Evolutionary conservation across 1,284 basidiomycete genomes (phyloP).

Genomic region (Tausonia pullulans): DNA sequence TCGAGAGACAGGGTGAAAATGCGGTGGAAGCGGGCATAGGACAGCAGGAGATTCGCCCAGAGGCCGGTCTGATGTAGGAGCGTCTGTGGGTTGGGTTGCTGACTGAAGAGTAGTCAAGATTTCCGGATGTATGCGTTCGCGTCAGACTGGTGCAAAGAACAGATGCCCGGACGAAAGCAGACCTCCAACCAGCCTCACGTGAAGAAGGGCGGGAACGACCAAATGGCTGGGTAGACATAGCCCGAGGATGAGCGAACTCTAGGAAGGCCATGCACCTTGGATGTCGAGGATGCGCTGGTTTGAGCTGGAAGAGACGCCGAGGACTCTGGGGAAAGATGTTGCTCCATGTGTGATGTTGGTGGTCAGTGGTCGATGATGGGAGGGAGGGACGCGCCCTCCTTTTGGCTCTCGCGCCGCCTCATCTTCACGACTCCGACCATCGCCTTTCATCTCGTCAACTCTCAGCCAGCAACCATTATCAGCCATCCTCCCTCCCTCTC

Average conservation of each 20-base stretch:
- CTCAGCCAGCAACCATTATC: no score
- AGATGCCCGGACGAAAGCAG: neutral
- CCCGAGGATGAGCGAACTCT: constrained; percentile 20
- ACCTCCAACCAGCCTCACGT: constrained; percentile 28
- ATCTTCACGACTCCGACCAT: no score
- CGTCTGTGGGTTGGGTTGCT: constrained; percentile 41
- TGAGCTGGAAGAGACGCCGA: no score
- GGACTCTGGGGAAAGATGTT: no score
- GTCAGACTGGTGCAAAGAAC: neutral
- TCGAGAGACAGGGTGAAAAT: constrained; percentile 25
- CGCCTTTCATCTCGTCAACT: no score
- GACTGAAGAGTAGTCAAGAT: constrained; percentile 20
- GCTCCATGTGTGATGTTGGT: no score
- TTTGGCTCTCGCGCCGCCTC: no score
- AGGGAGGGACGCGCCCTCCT: no score
- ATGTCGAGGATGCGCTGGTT: no score
- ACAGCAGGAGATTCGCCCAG: constrained; percentile 39
- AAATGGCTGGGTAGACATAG: constrained; percentile 39
- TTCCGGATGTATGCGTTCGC: neutral
- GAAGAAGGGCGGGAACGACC: constrained; percentile 46
- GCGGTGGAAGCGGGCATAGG: constrained; percentile 34
- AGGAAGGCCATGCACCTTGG: no score
- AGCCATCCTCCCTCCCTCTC: no score
- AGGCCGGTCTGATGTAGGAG: constrained; percentile 36
- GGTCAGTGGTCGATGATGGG: no score